Conservation (phyloP, 139 green algal genomes). For the Chlamydomonas asymmetrica region DNA sequence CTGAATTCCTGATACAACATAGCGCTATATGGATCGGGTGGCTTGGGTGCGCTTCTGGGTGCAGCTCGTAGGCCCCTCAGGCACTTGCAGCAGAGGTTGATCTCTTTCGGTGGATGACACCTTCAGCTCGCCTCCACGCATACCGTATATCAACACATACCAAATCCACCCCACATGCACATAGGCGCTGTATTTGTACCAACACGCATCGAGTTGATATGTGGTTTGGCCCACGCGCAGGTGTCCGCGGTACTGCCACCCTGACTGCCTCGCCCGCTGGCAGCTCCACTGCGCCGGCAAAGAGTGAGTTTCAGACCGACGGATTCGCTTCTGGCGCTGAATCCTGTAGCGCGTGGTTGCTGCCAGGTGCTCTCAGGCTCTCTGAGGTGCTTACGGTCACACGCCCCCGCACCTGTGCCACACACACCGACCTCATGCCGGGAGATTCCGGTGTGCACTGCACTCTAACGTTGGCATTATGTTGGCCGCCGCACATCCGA, state of each 20-base stretch:
- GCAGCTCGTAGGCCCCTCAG: not conserved
- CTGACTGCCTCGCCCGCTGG: conserved; percentile 17
- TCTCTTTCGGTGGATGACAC: not conserved
- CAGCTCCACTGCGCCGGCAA: conserved; percentile 29
- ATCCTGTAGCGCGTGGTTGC: not conserved
- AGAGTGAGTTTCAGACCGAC: not conserved
- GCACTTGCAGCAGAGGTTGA: not conserved
- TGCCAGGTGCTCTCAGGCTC: not conserved
- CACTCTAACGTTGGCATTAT: not conserved
- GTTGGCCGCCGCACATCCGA: not conserved
- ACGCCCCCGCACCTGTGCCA: not conserved
- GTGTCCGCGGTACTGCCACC: conserved; percentile 20
- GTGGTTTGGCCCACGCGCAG: not conserved
- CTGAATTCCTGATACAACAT: not conserved
- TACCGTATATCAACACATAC: not conserved
- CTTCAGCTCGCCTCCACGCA: not conserved
- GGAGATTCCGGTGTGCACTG: not conserved
- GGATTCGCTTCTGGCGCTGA: not conserved
- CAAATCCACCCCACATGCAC: not conserved
- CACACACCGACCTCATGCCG: too few species aligned
- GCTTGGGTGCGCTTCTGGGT: not conserved
- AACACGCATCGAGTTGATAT: not conserved
- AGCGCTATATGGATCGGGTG: not conserved
- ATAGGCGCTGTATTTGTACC: not conserved
- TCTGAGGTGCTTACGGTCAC: not conserved